Evolutionary conservation across 2,329 filamentous ascomycete species (phyloP).

Genomic region (Cladophialophora yegresii): DNA sequence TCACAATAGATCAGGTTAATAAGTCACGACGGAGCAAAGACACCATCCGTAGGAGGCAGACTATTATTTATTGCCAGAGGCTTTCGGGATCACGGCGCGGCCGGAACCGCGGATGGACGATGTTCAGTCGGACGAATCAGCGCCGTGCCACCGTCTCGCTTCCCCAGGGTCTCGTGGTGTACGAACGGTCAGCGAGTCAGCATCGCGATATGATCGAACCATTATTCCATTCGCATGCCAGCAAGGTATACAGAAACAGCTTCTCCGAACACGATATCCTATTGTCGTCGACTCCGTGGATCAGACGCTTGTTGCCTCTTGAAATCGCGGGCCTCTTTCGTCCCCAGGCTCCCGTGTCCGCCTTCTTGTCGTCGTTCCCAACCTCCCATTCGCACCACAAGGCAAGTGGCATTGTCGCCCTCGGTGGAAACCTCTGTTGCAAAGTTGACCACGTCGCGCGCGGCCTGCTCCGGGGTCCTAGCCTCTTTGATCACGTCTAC

Average conservation of each 20-base stretch:
- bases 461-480: constrained; percentile 82
- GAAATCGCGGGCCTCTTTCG: constrained; percentile 86
- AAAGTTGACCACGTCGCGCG: constrained; percentile 76
- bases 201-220: background rate
- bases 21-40: background rate
- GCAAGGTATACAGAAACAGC: background rate
- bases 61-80: constrained; percentile 2
- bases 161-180: background rate
- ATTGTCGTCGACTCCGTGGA: constrained; percentile 67
- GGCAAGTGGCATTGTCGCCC: constrained; percentile 65
- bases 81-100: background rate
- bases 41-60: background rate
- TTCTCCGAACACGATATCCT: constrained; percentile 2
- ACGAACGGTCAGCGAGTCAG: background rate
- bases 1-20: background rate
- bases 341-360: constrained; percentile 83
- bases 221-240: background rate
- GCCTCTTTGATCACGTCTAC: constrained; percentile 92
- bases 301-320: constrained; percentile 77
- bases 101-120: constrained; percentile 15
- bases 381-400: constrained; percentile 64
- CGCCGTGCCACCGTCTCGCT: constrained; percentile 4
- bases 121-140: constrained; percentile 13
- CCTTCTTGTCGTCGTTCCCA: constrained; percentile 72
- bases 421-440: constrained; percentile 77